Percentiles rank a stretch among this genome's conserved stretches.
phyloP scores from a whole-genome alignment of 805 yeast species.

The Candida glaebosa region DNA sequence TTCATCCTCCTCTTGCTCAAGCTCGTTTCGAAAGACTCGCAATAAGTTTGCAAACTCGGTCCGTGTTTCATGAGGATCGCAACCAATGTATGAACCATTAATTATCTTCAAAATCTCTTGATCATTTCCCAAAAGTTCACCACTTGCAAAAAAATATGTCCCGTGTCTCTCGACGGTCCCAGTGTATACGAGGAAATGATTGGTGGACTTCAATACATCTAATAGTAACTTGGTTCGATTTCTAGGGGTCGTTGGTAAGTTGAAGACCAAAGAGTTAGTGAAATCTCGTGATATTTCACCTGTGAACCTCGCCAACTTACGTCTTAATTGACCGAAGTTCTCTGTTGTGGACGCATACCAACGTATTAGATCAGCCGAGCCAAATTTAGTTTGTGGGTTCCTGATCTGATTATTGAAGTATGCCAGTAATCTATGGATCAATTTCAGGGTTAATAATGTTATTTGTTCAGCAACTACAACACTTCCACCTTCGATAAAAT shows the following conservation, averaged over 20 bases:
- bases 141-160: constrained; percentile 74
- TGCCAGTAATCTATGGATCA: constrained; percentile 63
- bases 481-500: constrained; percentile 76
- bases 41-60: constrained; percentile 27
- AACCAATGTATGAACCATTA: constrained; percentile 38
- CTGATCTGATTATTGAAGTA: constrained; percentile 70
- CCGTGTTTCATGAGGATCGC: constrained; percentile 24
- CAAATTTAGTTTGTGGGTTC: constrained; percentile 50
- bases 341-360: constrained; percentile 71
- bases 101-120: constrained; percentile 36
- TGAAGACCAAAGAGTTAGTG: constrained; percentile 67
- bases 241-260: constrained; percentile 41
- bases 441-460: constrained; percentile 57
- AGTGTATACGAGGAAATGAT: constrained; percentile 75
- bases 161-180: constrained; percentile 72
- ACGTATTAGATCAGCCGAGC: constrained; percentile 41
- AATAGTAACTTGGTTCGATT: constrained; percentile 49
- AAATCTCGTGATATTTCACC: constrained; percentile 64
- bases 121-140: constrained; percentile 43
- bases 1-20: constrained; percentile 16
- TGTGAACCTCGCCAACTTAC: constrained; percentile 79
- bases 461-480: constrained; percentile 78
- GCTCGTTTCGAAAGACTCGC: constrained; percentile 14
- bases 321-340: constrained; percentile 69
- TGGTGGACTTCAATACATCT: constrained; percentile 55